These are phyloP conservation scores for Fraxinus sp. DNA, from an alignment of 305 asterid species.

Conservation along the genomic window DNA sequence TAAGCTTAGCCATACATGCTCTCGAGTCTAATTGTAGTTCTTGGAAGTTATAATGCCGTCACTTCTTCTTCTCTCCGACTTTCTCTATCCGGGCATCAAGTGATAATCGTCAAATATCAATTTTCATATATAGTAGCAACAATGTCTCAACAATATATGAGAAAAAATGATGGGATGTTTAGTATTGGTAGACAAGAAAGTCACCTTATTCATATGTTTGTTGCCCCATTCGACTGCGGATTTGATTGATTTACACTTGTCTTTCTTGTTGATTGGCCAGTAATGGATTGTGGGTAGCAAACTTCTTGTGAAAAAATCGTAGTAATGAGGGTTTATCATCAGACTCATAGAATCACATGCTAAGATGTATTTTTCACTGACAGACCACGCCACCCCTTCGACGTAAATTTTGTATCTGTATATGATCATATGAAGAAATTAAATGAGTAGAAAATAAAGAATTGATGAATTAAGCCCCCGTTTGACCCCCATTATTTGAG, in stretches of 20 bases:
- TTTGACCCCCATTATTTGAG: no score
- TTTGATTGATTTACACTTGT: constrained; percentile 54
- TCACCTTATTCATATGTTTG: constrained; percentile 50
- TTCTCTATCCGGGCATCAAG: background rate
- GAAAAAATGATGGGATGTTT: background rate
- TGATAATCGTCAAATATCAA: background rate
- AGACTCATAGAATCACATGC: constrained; percentile 74
- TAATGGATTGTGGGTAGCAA: constrained; percentile 66
- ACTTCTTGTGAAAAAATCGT: constrained; percentile 76
- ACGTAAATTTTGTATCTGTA: constrained; percentile 77
- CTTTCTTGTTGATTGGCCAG: constrained; percentile 59
- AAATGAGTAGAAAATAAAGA: background rate
- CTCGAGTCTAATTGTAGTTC: background rate
- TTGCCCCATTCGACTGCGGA: constrained; percentile 78
- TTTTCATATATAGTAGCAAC: background rate
- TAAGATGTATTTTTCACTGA: constrained; percentile 78
- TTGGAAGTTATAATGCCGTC: background rate
- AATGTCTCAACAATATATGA: background rate
- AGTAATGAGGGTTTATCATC: constrained; percentile 49
- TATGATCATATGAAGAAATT: constrained; percentile 15
- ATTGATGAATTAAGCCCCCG: background rate
- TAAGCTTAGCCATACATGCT: background rate
- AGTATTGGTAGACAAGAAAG: background rate
- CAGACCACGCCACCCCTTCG: constrained; percentile 87
- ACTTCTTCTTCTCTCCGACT: background rate